Evolutionary conservation across 805 yeast genomes (phyloP).

Genomic region (Wickerhamiella nectarea): DNA sequence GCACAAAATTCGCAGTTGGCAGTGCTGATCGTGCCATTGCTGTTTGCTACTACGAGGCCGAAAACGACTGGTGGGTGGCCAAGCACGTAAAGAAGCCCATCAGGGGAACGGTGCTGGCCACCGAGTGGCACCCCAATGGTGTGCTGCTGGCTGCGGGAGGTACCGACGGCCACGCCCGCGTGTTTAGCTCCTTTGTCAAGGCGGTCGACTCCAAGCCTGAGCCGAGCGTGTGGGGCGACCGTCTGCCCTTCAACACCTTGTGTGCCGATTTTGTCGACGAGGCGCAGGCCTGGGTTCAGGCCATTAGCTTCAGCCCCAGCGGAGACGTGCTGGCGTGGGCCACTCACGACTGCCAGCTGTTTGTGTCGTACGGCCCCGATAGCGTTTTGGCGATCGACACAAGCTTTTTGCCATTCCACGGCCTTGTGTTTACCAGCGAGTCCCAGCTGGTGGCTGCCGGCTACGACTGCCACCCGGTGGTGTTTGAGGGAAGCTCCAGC

Average conservation of each 20-base stretch:
- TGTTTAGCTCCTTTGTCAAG: conserved; percentile 78
- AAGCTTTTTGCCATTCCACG: conserved; percentile 63
- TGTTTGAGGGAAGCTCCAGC: conserved; percentile 54
- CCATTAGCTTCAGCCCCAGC: conserved; percentile 67
- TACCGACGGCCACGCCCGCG: conserved; percentile 84
- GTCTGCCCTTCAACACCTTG: conserved; percentile 84
- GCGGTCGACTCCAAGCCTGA: conserved; percentile 75
- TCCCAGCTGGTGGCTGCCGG: conserved; percentile 74
- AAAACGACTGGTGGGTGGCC: conserved; percentile 99
- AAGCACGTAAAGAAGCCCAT: conserved; percentile 95
- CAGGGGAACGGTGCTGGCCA: conserved; percentile 66
- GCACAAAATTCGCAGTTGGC: conserved; percentile 93
- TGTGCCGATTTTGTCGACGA: conserved; percentile 67
- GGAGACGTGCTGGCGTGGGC: conserved; percentile 70
- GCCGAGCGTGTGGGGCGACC: conserved; percentile 82
- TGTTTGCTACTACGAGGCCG: conserved; percentile 88
- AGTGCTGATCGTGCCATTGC: conserved; percentile 91
- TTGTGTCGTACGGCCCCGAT: conserved; percentile 65
- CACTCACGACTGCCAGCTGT: conserved; percentile 76
- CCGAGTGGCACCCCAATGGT: conserved; percentile 89
- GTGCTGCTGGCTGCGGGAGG: conserved; percentile 83
- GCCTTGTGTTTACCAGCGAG: conserved; percentile 57
- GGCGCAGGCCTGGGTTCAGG: conserved; percentile 84
- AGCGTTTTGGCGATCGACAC: conserved; percentile 48
- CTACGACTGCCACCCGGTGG: conserved; percentile 79